Conservation (phyloP, 345 rosid species). For the Moricandia arvensis region DNA sequence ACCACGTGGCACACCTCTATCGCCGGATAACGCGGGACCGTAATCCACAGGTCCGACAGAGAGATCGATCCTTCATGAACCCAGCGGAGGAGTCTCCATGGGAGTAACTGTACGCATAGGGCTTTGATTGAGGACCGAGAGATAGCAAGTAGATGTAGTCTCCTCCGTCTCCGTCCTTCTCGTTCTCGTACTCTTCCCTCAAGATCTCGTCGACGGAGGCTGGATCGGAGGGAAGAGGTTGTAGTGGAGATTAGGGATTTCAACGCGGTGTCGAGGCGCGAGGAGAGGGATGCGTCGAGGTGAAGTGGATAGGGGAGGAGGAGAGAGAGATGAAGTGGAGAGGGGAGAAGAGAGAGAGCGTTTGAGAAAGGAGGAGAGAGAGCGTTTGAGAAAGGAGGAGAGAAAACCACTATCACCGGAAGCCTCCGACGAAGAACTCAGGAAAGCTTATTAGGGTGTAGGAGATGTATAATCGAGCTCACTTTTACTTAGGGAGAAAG, state of each 20-base stretch:
- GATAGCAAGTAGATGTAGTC: constrained; percentile 70
- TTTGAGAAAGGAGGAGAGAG: too few species aligned
- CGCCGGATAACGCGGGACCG: constrained; percentile 93
- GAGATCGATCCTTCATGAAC: constrained; percentile 86
- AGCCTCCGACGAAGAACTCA: too few species aligned
- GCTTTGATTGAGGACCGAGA: constrained; percentile 56
- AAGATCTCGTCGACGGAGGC: constrained; percentile 65
- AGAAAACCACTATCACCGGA: too few species aligned
- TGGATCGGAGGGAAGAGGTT: constrained; percentile 60
- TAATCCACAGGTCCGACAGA: constrained; percentile 94
- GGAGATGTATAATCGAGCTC: too few species aligned
- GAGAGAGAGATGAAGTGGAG: too few species aligned
- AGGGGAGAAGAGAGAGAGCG: too few species aligned
- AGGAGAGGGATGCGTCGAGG: constrained; percentile 51
- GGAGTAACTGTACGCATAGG: constrained; percentile 71
- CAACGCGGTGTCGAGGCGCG: constrained; percentile 53
- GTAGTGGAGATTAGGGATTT: constrained; percentile 39
- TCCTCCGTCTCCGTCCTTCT: constrained; percentile 59
- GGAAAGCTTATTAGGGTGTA: too few species aligned
- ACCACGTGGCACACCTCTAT: constrained; percentile 84
- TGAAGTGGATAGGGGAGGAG: too few species aligned
- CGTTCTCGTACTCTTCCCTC: constrained; percentile 60
- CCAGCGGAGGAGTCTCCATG: constrained; percentile 83
- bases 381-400: too few species aligned
- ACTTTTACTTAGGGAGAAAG: too few species aligned